Conservation (phyloP, 352 stramenopile species). For the Thalassiosira exigua region DNA sequence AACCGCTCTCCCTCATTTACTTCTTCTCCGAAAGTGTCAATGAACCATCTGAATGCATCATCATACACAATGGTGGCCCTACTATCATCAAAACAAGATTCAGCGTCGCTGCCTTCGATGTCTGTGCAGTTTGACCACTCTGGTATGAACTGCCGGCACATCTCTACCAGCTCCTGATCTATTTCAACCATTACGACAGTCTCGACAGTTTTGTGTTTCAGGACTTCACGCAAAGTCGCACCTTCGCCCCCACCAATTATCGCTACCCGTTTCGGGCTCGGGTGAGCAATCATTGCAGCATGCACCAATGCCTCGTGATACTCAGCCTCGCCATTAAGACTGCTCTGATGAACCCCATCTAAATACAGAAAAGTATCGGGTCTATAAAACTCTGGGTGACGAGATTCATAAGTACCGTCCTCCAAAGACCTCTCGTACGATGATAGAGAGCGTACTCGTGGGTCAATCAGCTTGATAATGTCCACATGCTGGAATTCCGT, state of each 20-base stretch:
- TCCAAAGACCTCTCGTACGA: not conserved
- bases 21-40: conserved; percentile 33
- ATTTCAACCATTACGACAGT: conserved; percentile 74
- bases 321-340: conserved; percentile 25
- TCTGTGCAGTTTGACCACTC: conserved; percentile 67
- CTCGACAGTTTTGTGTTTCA: conserved; percentile 76
- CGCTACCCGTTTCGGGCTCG: conserved; percentile 68
- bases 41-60: conserved; percentile 62
- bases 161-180: conserved; percentile 64
- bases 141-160: conserved; percentile 64
- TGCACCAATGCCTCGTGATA: conserved; percentile 79
- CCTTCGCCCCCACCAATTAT: conserved; percentile 78
- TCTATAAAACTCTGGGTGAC: not conserved
- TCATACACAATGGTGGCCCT: conserved; percentile 45
- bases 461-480: conserved; percentile 65
- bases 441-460: conserved; percentile 2
- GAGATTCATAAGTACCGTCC: not conserved
- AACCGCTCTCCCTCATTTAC: conserved; percentile 40
- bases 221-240: conserved; percentile 71
- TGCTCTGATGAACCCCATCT: conserved; percentile 63
- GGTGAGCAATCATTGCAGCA: conserved; percentile 77
- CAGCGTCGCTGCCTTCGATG: conserved; percentile 48
- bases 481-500: conserved; percentile 75
- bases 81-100: conserved; percentile 62
- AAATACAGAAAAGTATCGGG: conserved; percentile 52